Conservation (phyloP, 768 basidiomycete genomes). For the Pisolithus tinctorius region DNA sequence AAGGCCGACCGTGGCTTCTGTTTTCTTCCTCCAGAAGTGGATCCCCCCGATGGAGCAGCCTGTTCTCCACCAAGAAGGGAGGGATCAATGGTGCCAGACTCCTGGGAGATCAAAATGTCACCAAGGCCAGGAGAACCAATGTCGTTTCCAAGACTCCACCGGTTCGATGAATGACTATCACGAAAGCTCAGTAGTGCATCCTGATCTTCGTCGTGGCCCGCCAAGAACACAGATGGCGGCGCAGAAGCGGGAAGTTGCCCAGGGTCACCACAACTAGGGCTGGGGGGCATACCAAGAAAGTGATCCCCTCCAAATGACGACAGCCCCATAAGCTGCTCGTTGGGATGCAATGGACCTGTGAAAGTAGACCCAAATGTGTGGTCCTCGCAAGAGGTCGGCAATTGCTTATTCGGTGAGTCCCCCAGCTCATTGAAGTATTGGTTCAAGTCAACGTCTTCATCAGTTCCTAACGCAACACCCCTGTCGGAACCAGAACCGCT, state of each 20-base stretch:
- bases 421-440: constrained; percentile 21
- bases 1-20: constrained; percentile 9
- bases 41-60: neutral
- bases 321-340: constrained; percentile 3
- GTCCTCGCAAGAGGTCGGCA: neutral
- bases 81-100: constrained; percentile 22
- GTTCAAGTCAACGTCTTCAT: constrained; percentile 19
- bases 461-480: constrained; percentile 2
- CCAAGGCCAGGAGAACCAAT: neutral
- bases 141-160: constrained; percentile 9
- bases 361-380: constrained; percentile 3
- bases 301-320: constrained; percentile 8
- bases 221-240: neutral
- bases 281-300: constrained; percentile 25
- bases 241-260: neutral
- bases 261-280: constrained; percentile 8
- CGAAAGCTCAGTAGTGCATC: constrained; percentile 2
- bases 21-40: neutral
- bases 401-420: constrained; percentile 14
- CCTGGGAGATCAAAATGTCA: neutral
- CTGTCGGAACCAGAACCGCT: too few species aligned
- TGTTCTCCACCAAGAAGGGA: constrained; percentile 20
- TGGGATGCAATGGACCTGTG: neutral
- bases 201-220: constrained; percentile 2
- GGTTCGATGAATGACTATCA: neutral